Conservation (phyloP, 805 yeast species). For the Debaryomyces hansenii region DNA sequence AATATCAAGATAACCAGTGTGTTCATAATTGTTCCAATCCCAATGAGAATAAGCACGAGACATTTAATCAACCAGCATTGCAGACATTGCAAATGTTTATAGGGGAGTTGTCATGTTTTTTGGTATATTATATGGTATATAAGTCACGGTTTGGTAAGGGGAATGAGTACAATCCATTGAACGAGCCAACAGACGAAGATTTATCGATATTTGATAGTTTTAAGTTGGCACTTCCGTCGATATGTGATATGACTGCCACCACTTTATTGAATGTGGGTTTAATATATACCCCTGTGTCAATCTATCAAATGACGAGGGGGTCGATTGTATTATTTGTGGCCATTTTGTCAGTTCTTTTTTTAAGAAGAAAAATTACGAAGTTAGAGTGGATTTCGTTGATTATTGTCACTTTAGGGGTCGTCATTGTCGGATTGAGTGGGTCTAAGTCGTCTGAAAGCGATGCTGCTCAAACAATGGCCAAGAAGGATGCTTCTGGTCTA, state of each 20-base stretch:
- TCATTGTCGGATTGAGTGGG: constrained; percentile 73
- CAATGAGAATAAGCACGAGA: constrained; percentile 38
- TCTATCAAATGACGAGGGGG: constrained; percentile 86
- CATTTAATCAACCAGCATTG: constrained; percentile 75
- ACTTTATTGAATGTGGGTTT: constrained; percentile 77
- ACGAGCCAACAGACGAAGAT: constrained; percentile 6
- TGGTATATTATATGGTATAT: constrained; percentile 35
- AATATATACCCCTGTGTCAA: constrained; percentile 71
- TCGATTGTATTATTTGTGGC: constrained; percentile 77
- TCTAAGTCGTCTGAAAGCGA: constrained; percentile 27
- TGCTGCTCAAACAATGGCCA: neutral
- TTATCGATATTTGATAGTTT: constrained; percentile 15
- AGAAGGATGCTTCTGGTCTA: constrained; percentile 12
- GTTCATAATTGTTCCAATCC: constrained; percentile 54
- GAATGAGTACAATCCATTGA: constrained; percentile 15
- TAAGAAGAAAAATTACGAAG: constrained; percentile 53
- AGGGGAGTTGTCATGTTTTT: constrained; percentile 60
- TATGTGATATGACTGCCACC: constrained; percentile 72
- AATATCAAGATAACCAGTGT: constrained; percentile 75
- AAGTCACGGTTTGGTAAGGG: constrained; percentile 10
- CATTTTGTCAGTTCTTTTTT: constrained; percentile 60
- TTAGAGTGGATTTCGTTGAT: constrained; percentile 68
- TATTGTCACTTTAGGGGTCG: constrained; percentile 68
- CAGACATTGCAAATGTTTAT: constrained; percentile 82
- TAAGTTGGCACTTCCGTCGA: constrained; percentile 58